These are phyloP conservation scores for Umbelopsis isabellina DNA, from an alignment of 192 early-diverging fungal genomes.

Conservation along the genomic window DNA sequence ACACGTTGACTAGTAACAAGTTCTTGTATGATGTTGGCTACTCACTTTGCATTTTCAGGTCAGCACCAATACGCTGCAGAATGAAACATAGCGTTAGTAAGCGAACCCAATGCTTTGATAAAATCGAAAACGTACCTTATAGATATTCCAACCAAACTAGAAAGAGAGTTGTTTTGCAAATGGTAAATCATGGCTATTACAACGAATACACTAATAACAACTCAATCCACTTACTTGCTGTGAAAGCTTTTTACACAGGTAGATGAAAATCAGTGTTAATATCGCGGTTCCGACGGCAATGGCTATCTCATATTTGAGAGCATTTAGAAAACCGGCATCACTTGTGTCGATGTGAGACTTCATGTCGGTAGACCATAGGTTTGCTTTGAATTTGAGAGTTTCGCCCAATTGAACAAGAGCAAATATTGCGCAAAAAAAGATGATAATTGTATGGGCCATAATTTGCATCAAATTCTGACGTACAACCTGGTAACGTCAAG, in stretches of 20 bases:
- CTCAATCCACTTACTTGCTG: background rate
- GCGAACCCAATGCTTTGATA: background rate
- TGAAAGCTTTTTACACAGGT: conserved; percentile 17
- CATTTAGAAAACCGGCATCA: background rate
- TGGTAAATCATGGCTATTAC: background rate
- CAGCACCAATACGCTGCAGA: conserved; percentile 22
- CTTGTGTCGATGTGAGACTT: background rate
- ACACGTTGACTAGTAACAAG: background rate
- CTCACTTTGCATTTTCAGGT: conserved; percentile 25
- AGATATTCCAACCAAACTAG: conserved; percentile 31
- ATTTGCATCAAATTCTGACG: conserved; percentile 28
- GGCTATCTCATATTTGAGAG: conserved; percentile 8
- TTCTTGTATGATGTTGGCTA: background rate
- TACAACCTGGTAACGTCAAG: conserved; percentile 12
- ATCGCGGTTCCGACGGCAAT: background rate
- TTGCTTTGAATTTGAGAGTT: conserved; percentile 24
- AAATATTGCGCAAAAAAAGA: conserved; percentile 18
- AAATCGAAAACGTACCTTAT: background rate
- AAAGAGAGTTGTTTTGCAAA: background rate
- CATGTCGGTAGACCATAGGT: background rate
- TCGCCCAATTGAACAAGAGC: conserved; percentile 29
- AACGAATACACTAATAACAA: background rate
- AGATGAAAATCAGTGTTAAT: background rate
- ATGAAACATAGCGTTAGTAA: no score
- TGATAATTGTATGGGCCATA: conserved; percentile 19